These are phyloP conservation scores for Aspergillus mulundensis DNA, from an alignment of 495 filamentous ascomycete species.

Conservation along the genomic window DNA sequence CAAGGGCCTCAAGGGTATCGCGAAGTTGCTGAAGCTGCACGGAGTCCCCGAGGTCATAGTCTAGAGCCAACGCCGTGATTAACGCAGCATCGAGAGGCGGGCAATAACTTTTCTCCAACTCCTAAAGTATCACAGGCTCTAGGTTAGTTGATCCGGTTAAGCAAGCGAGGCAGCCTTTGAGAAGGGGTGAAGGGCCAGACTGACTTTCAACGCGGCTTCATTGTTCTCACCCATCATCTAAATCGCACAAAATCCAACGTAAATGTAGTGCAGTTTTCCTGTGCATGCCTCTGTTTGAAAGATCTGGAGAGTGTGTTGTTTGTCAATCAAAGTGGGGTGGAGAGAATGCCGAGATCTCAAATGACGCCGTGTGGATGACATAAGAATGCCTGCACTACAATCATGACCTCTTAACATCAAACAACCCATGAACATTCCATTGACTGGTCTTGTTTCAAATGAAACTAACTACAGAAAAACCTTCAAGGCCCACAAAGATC, in stretches of 20 bases:
- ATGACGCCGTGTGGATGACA: neutral
- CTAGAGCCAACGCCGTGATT: conserved; percentile 60
- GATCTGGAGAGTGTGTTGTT: neutral
- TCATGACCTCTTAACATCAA: neutral
- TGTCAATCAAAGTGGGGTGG: conserved; percentile 4
- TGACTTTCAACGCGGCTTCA: conserved; percentile 17
- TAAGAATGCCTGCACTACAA: neutral
- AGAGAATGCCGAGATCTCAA: neutral
- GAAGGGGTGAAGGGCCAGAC: neutral
- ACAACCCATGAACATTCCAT: neutral
- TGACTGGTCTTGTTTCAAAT: neutral
- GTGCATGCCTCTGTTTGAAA: conserved; percentile 18
- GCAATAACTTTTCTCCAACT: conserved; percentile 51
- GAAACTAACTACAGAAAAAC: neutral
- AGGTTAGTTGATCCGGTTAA: neutral
- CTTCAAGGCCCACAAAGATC: no score
- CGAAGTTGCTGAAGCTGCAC: conserved; percentile 50
- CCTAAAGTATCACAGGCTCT: conserved; percentile 18
- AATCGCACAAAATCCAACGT: conserved; percentile 16
- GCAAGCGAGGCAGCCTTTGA: neutral
- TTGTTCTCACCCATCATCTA: conserved; percentile 26
- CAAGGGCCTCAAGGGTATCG: conserved; percentile 53
- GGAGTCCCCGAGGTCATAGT: conserved; percentile 55
- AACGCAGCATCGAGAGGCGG: conserved; percentile 61
- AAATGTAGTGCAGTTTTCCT: conserved; percentile 12